These are phyloP conservation scores for Talaromyces sp. DNA, from an alignment of 2,329 filamentous ascomycete genomes.

Conservation along the genomic window DNA sequence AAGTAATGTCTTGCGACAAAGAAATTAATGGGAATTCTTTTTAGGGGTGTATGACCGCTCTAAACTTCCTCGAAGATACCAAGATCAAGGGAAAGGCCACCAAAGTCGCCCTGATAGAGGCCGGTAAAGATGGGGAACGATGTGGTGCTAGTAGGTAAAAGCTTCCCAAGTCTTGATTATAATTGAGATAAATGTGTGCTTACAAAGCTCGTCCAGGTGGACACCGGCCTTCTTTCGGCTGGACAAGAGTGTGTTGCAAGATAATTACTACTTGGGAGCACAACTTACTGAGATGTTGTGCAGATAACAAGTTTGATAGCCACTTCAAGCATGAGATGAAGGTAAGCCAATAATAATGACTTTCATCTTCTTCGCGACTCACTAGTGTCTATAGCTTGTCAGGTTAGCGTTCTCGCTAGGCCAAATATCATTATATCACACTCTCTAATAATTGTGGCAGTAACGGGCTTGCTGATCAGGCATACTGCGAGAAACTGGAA, in stretches of 20 bases:
- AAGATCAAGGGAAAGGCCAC: conserved; percentile 28
- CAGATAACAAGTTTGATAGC: conserved; percentile 1
- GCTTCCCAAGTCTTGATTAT: neutral
- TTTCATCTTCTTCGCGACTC: neutral
- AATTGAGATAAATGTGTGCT: neutral
- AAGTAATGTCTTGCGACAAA: neutral
- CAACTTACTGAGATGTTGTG: conserved; percentile 26
- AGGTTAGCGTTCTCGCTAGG: neutral
- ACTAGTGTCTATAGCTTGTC: neutral
- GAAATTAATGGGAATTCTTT: neutral
- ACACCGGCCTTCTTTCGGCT: conserved; percentile 40
- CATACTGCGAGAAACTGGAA: conserved; percentile 36
- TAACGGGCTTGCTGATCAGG: neutral
- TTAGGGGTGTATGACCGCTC: conserved; percentile 29
- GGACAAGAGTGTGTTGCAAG: conserved; percentile 24
- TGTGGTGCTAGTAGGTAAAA: conserved; percentile 25
- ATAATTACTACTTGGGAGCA: conserved; percentile 18
- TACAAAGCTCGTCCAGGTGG: conserved; percentile 25
- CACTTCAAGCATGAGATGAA: conserved; percentile 1
- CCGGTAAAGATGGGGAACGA: conserved; percentile 34
- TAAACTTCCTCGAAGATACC: conserved; percentile 39
- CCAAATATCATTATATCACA: no score
- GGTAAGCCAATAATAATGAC: neutral
- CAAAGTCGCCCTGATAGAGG: conserved; percentile 37
- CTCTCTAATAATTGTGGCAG: neutral